Conservation (phyloP, 1,284 basidiomycete species). For the Trichosporon faecale region DNA sequence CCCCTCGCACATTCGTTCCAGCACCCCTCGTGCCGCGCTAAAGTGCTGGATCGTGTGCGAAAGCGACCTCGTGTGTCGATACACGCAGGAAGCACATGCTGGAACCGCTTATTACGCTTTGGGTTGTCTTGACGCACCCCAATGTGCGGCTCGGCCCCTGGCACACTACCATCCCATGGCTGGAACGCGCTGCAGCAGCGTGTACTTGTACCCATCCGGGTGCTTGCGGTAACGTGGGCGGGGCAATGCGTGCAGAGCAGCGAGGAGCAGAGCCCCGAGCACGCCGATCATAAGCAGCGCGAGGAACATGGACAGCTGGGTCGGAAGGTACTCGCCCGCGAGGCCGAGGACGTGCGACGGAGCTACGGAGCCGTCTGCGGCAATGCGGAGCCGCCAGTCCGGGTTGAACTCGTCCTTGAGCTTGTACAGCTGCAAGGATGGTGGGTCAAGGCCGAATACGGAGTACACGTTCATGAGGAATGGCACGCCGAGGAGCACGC, state of each 20-base stretch:
- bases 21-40: not conserved
- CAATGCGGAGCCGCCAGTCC: not conserved
- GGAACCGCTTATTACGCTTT: not conserved
- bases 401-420: not conserved
- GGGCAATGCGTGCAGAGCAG: not conserved
- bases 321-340: not conserved
- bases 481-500: conserved; percentile 61
- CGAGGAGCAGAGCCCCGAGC: not conserved
- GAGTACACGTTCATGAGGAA: conserved; percentile 79
- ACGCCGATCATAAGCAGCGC: not conserved
- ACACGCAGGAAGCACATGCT: not conserved
- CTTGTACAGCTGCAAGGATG: not conserved
- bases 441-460: conserved; percentile 54
- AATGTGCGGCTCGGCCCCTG: not conserved
- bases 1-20: not conserved
- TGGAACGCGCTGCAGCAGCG: not conserved
- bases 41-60: not conserved
- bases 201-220: not conserved
- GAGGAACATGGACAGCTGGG: not conserved
- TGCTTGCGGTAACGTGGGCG: not conserved
- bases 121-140: not conserved
- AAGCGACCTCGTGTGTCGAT: not conserved
- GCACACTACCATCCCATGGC: not conserved
- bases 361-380: not conserved
- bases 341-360: not conserved